These are phyloP conservation scores for Cudoniella acicularis DNA, from an alignment of 495 filamentous ascomycete genomes.

Conservation along the genomic window DNA sequence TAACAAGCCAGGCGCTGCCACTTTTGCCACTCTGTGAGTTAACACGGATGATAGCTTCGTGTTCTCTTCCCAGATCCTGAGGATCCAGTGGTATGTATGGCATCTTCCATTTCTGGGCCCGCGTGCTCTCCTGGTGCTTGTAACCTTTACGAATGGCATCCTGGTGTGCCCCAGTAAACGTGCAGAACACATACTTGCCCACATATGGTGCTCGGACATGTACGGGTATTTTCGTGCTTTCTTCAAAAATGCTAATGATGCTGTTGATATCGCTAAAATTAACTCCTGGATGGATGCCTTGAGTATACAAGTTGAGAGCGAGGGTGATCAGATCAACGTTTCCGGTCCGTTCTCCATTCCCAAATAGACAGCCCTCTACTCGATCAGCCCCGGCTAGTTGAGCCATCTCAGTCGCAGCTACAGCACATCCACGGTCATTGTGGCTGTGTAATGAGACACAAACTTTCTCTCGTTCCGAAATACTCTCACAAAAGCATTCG, in stretches of 20 bases:
- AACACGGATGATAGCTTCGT: conserved; percentile 94
- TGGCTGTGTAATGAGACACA: conserved; percentile 83
- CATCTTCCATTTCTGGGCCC: conserved; percentile 45
- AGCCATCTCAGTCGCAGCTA: conserved; percentile 78
- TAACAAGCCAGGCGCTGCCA: conserved; percentile 90
- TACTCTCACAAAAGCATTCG: conserved; percentile 83
- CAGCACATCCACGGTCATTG: conserved; percentile 89
- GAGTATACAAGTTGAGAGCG: conserved; percentile 90
- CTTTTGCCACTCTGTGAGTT: conserved; percentile 94
- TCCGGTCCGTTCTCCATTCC: conserved; percentile 90
- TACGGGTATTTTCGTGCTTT: conserved; percentile 87
- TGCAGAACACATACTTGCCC: conserved; percentile 41
- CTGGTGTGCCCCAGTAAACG: conserved; percentile 87
- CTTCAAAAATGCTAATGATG: conserved; percentile 83
- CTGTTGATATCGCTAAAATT: conserved; percentile 86
- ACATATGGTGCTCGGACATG: conserved; percentile 84
- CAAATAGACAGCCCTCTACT: conserved; percentile 91
- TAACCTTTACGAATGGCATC: conserved; percentile 92
- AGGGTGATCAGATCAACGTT: conserved; percentile 94
- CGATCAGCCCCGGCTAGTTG: conserved; percentile 93
- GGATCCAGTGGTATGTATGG: conserved; percentile 93
- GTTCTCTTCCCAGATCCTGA: conserved; percentile 84
- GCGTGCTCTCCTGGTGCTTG: not conserved
- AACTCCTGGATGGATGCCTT: conserved; percentile 79
- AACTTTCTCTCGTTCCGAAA: conserved; percentile 73